Conservation (phyloP, 2,329 filamentous ascomycete species). For the Cadophora gregata region DNA sequence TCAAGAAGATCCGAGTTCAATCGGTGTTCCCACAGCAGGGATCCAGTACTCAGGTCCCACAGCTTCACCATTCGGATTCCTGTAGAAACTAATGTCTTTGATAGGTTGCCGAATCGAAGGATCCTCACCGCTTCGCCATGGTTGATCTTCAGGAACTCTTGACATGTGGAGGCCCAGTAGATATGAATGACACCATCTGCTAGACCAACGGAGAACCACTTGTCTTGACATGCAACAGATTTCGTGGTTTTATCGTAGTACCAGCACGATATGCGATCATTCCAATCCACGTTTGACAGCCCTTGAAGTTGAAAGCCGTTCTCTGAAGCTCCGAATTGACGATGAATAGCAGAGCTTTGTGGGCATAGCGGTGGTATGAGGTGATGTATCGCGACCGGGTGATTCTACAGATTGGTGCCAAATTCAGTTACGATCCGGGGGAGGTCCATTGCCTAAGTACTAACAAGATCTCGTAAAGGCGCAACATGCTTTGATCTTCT, state of each 20-base stretch:
- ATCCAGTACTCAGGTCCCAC: background rate
- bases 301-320: conserved; percentile 20
- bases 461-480: conserved; percentile 33
- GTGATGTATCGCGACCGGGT: conserved; percentile 44
- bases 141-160: background rate
- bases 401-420: conserved; percentile 37
- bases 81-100: background rate
- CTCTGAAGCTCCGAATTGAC: conserved; percentile 22
- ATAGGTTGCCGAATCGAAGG: background rate
- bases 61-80: background rate
- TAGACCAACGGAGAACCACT: background rate
- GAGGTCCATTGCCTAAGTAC: conserved; percentile 44
- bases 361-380: conserved; percentile 48
- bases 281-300: conserved; percentile 36
- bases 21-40: background rate
- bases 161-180: background rate
- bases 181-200: background rate
- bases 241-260: background rate
- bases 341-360: conserved; percentile 13
- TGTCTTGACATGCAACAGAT: background rate
- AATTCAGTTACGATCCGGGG: conserved; percentile 45
- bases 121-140: background rate
- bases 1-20: background rate
- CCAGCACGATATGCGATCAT: background rate
- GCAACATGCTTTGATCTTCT: conserved; percentile 19